Evolutionary conservation across 1,284 basidiomycete species (phyloP).

Genomic region (Ceratobasidium sp.): DNA sequence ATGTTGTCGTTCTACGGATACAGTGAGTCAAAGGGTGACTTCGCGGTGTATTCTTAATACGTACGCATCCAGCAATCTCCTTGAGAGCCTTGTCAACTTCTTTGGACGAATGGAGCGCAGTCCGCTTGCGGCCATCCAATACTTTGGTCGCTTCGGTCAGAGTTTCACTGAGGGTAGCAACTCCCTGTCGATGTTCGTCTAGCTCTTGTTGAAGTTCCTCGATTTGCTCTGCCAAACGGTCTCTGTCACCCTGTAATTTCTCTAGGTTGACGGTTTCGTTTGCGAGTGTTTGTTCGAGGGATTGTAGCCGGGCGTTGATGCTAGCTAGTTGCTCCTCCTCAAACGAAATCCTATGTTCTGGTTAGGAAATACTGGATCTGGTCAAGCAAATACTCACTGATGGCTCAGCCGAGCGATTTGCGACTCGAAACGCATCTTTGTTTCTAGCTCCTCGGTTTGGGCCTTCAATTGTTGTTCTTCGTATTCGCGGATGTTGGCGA

Average conservation of each 20-base stretch:
- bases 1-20: slow-evolving; percentile 86
- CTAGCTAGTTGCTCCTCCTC: slow-evolving; percentile 76
- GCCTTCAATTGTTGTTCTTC: slow-evolving; percentile 92
- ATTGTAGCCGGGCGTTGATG: slow-evolving; percentile 71
- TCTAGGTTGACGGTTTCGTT: slow-evolving; percentile 69
- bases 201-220: slow-evolving; percentile 70
- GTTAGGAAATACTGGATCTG: slow-evolving; percentile 7
- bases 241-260: slow-evolving; percentile 69
- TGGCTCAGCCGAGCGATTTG: slow-evolving; percentile 89
- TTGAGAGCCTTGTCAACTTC: slow-evolving; percentile 88
- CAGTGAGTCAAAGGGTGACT: slow-evolving; percentile 14
- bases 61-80: slow-evolving; percentile 83
- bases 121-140: slow-evolving; percentile 82
- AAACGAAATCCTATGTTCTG: slow-evolving; percentile 72
- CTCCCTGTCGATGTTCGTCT: slow-evolving; percentile 66
- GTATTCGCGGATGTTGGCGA: slow-evolving; percentile 90
- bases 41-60: slow-evolving; percentile 50
- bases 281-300: slow-evolving; percentile 65
- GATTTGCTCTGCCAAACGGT: slow-evolving; percentile 69
- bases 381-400: slow-evolving; percentile 67
- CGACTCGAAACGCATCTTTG: slow-evolving; percentile 83
- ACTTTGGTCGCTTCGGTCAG: slow-evolving; percentile 74
- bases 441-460: slow-evolving; percentile 87
- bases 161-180: slow-evolving; percentile 69
- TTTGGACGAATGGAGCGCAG: slow-evolving; percentile 74